Evolutionary conservation across 805 yeast species (phyloP).

Genomic region (Metschnikowia baotianmanensis): DNA sequence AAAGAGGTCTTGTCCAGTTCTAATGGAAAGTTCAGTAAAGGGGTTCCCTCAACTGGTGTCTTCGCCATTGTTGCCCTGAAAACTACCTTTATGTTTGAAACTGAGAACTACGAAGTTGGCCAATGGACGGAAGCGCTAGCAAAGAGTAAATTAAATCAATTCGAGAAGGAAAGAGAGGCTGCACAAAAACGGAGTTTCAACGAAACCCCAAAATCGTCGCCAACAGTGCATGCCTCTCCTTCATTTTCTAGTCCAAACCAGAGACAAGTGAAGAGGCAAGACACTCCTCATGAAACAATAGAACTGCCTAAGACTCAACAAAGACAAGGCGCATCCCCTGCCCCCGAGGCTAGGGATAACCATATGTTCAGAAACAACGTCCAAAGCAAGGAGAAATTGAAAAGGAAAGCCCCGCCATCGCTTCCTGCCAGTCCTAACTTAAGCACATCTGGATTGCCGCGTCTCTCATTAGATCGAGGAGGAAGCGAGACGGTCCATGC

Average conservation of each 20-base stretch:
- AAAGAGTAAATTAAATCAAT: conserved; percentile 23
- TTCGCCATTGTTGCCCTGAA: conserved; percentile 59
- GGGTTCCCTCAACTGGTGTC: conserved; percentile 39
- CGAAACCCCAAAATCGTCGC: conserved; percentile 7
- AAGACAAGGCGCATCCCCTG: conserved; percentile 18
- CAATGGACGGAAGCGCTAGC: conserved; percentile 44
- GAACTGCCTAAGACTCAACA: conserved; percentile 17
- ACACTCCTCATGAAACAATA: neutral
- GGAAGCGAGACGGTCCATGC: conserved; percentile 39
- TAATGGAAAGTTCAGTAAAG: conserved; percentile 29
- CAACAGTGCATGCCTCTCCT: conserved; percentile 12
- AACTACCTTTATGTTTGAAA: conserved; percentile 56
- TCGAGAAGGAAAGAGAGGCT: conserved; percentile 17
- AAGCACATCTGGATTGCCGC: conserved; percentile 5
- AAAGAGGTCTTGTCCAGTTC: conserved; percentile 52
- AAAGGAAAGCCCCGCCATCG: conserved; percentile 35
- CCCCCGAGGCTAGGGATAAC: conserved; percentile 1
- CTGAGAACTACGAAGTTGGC: conserved; percentile 47
- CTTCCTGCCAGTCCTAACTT: conserved; percentile 11
- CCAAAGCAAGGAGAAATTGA: neutral
- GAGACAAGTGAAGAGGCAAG: conserved; percentile 6
- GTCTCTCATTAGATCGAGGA: conserved; percentile 10
- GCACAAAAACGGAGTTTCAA: conserved; percentile 1
- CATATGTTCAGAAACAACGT: neutral
- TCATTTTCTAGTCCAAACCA: conserved; percentile 12